Evolutionary conservation across 129 eudicot genomes (phyloP), one percentile per base, ranked within the genome.

Genomic region (Saussurea involucrata): DNA sequence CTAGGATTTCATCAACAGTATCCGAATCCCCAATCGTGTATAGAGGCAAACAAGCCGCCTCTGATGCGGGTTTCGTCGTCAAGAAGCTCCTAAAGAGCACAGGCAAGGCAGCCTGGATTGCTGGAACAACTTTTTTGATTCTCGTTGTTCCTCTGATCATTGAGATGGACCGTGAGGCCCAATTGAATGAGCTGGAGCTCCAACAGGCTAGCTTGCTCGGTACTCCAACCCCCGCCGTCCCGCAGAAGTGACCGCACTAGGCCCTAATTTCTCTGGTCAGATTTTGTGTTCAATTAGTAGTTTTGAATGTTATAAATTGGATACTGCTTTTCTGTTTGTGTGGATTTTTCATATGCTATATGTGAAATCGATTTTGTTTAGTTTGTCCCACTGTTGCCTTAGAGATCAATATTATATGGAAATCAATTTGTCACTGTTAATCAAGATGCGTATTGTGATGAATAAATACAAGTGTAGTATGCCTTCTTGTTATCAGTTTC

Each of bases 81-180:
- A 86, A 79, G 69, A 86, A 83, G 75, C 96, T 91, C 24, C 83
- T 88, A 32, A 78, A 65, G 79, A 86, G 91, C 93, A 91, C 93
- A 66, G 96, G 96, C n/a, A 91, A 88, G 68, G 96, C 96, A 58
- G 96, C 96, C 5, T 91, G 96, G 96, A 86, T 88, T 22, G 85
- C 80, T 46, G 88, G 90, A 15, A 91, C 96, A 13, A 84, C 93
- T 15, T 80, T 90, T 66, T 80, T 91, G 77, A 75, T 91, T 53
- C 93, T 91, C 33, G 87, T 80, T 69, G 91, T 88, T 61, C 96
- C 96, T 6, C 83, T 90, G 10, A 83, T 88, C 36, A 82, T 90
- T 77, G 89, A 86, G 81, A 88, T 86, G 91, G 96, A 91, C 42
- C 96, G 93, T 8, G 96, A 88, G 65, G 78, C 70, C 63, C 93